A percentile compares a stretch with the other conserved stretches of the same genome.
Evolutionary conservation across 2,329 filamentous ascomycete species (phyloP).

Genomic region (Graphilbum sp.): DNA sequence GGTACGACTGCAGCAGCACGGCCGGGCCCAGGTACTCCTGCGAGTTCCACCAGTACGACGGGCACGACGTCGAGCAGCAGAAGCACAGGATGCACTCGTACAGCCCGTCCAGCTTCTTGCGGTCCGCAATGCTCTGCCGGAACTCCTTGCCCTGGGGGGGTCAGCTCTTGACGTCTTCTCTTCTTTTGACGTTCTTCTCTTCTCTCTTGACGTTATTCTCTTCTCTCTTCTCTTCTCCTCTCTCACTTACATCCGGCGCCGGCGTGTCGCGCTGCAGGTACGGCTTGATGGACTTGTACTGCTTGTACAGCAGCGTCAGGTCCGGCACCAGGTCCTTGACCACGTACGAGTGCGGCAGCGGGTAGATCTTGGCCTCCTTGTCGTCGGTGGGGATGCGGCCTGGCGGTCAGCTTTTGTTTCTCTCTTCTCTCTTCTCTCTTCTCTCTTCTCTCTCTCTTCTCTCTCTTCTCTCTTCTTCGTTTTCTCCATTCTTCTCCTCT

Average conservation of each 20-base stretch:
- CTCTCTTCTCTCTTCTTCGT: no score
- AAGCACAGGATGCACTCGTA: conserved; percentile 99
- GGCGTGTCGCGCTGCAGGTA: conserved; percentile 87
- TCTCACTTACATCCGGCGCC: conserved; percentile 55
- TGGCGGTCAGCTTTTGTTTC: conserved; percentile 18
- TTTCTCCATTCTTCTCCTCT: no score
- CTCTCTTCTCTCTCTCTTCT: no score
- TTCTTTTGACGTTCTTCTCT: neutral
- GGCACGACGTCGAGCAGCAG: conserved; percentile 97
- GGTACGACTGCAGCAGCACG: conserved; percentile 92
- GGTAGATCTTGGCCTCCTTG: conserved; percentile 87
- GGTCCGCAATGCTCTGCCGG: conserved; percentile 80
- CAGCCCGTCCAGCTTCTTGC: conserved; percentile 90
- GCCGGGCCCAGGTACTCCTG: conserved; percentile 97
- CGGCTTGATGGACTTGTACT: conserved; percentile 99
- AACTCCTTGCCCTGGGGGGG: conserved; percentile 64
- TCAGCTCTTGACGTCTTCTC: no score
- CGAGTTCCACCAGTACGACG: conserved; percentile 99
- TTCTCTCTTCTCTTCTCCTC: neutral
- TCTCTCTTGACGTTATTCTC: neutral
- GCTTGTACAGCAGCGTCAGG: conserved; percentile 98
- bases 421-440: neutral
- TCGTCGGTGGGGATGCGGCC: conserved; percentile 86
- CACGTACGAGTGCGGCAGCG: conserved; percentile 94
- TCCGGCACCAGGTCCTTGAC: conserved; percentile 98